Base-by-base conservation (phyloP, 306 rosid genomes). In the Quercus engelmannii region DNA sequence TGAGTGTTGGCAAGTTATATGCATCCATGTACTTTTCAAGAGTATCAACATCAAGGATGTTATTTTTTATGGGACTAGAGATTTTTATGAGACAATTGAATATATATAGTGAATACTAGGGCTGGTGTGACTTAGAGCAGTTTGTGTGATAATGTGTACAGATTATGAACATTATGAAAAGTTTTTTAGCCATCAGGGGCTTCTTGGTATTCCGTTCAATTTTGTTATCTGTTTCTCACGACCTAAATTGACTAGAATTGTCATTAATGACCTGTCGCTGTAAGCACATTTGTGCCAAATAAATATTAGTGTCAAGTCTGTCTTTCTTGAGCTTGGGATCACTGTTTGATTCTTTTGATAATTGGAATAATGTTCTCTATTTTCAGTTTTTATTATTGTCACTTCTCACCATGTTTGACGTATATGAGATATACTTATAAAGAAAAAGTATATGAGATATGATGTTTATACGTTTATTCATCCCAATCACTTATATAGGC, bases 401-500 rank as follows among this genome's bases (percentile, higher is more conserved):
- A 25, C 7, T 83, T 21, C 55, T 75, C 13, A 11, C 9, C 28
- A 18, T 41, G 25, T 59, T 4, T 51, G 14, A 55, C 57, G 31
- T 73, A 51, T 70, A 20, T 73, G 5, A 18, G 23, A 23, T 79
- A 38, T 75, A 38, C 43, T 38, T 6, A 6, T 41, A 41, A 41
- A 7, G 46, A 41, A 41, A 41, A 55, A 65, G 23, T 67, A 67
- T 70, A 20, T 73, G 5, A 18, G 15, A 23, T 74, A 26, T 75
- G 31, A 38, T 73, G 38, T 38, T n/a, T 18, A 55, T 5, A 7
- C 5, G 6, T 61, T 26, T 9, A 41, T 52, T 69, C 43, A 76
- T 77, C 75, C 75, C 62, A 71, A 38, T 76, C 35, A 19, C 52
- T 31, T 23, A 73, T 75, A 76, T 76, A 95, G 99, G 97, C 43